A percentile compares a stretch with the other conserved stretches of the same genome.
These are phyloP conservation scores for Uronychia setigera DNA, from an alignment of 73 alveolate genomes.

Conservation along the genomic window DNA sequence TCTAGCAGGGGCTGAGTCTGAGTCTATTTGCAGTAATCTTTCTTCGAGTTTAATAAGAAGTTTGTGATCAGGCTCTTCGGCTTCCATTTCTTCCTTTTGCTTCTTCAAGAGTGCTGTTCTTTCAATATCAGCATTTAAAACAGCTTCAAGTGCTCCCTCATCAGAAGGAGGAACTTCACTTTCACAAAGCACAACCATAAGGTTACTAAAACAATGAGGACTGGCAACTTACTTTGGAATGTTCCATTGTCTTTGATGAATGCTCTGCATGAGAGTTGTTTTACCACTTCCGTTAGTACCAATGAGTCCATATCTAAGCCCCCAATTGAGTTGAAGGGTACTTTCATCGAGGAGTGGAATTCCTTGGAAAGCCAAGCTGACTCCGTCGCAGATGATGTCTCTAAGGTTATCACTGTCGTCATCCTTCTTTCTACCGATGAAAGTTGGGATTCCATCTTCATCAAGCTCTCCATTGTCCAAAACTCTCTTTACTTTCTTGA, in stretches of 20 bases:
- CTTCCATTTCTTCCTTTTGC: slow-evolving; percentile 45
- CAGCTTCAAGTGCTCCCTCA: slow-evolving; percentile 57
- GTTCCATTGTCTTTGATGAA: neutral
- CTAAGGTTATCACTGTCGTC: slow-evolving; percentile 16
- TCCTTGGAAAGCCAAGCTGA: slow-evolving; percentile 14
- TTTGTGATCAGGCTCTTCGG: slow-evolving; percentile 49
- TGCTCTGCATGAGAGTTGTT: slow-evolving; percentile 56
- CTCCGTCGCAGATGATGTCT: slow-evolving; percentile 9
- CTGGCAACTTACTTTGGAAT: slow-evolving; percentile 20
- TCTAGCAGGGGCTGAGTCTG: slow-evolving; percentile 70
- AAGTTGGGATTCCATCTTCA: slow-evolving; percentile 8
- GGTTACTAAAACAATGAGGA: slow-evolving; percentile 6
- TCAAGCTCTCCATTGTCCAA: slow-evolving; percentile 17
- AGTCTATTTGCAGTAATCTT: slow-evolving; percentile 61
- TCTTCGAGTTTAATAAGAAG: slow-evolving; percentile 41
- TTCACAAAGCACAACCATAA: slow-evolving; percentile 66
- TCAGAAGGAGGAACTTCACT: slow-evolving; percentile 70
- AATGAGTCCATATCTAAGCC: slow-evolving; percentile 68
- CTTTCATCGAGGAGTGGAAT: slow-evolving; percentile 58
- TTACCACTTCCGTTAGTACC: slow-evolving; percentile 78
- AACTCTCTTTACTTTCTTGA: neutral
- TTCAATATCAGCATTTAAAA: slow-evolving; percentile 66
- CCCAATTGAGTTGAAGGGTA: slow-evolving; percentile 47
- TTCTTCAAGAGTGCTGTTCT: slow-evolving; percentile 51
- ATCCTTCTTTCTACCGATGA: slow-evolving; percentile 28